These are phyloP conservation scores for Leishmania tropica DNA, from an alignment of 208 protist species.

Conservation along the genomic window DNA sequence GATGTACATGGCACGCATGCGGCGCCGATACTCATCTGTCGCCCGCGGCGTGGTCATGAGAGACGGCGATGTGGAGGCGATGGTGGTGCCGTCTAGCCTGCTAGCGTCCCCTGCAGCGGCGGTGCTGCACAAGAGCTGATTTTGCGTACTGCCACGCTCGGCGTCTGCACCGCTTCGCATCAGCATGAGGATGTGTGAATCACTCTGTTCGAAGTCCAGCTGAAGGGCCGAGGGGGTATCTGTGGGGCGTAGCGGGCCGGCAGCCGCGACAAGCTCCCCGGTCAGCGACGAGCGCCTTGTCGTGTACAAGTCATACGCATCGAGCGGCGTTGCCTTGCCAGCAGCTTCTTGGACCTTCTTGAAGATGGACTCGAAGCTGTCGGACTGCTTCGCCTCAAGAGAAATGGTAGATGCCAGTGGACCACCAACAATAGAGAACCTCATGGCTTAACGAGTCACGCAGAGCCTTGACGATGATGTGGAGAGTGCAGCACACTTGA, in stretches of 20 bases:
- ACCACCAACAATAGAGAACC: slow-evolving; percentile 52
- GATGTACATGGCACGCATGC: slow-evolving; percentile 37
- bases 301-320: slow-evolving; percentile 38
- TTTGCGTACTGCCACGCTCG: not conserved
- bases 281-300: slow-evolving; percentile 3
- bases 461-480: not conserved
- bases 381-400: slow-evolving; percentile 48
- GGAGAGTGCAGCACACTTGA: not conserved
- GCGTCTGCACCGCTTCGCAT: not conserved
- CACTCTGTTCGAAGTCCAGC: slow-evolving; percentile 15
- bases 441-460: slow-evolving; percentile 31
- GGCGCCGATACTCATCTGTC: slow-evolving; percentile 23
- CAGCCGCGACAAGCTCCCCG: slow-evolving; percentile 13
- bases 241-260: slow-evolving; percentile 13
- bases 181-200: slow-evolving; percentile 22
- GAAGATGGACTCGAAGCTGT: slow-evolving; percentile 55
- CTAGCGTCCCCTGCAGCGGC: not conserved
- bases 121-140: slow-evolving; percentile 13
- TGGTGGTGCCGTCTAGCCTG: not conserved
- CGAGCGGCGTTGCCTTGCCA: slow-evolving; percentile 36
- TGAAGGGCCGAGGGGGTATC: slow-evolving; percentile 26
- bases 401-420: slow-evolving; percentile 37
- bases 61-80: slow-evolving; percentile 6
- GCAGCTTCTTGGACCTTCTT: slow-evolving; percentile 51
- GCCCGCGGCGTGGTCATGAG: slow-evolving; percentile 3